Evolutionary conservation across 73 alveolate genomes (phyloP).

Genomic region (Paramecium sonneborni): DNA sequence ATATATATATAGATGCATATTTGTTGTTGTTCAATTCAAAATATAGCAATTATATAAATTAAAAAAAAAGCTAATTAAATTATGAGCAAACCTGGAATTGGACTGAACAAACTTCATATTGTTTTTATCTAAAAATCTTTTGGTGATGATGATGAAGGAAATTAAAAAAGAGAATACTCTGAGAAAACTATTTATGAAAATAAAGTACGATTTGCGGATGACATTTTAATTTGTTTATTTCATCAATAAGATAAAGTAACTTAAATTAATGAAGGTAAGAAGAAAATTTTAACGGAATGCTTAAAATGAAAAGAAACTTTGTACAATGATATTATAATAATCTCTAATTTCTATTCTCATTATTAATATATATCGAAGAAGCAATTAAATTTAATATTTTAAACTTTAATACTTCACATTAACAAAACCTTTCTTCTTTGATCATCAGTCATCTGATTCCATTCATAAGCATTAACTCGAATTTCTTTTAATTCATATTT

Average conservation of each 20-base stretch:
- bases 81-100: not conserved
- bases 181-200: not conserved
- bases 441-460: not conserved
- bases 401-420: slow-evolving; percentile 18
- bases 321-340: not conserved
- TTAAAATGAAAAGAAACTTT: not conserved
- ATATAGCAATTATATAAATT: not conserved
- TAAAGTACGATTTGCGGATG: not conserved
- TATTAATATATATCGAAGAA: not conserved
- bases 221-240: not conserved
- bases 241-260: not conserved
- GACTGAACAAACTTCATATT: not conserved
- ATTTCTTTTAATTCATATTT: not conserved
- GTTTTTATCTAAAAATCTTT: not conserved
- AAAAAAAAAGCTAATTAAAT: not conserved
- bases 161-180: not conserved
- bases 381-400: not conserved
- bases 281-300: not conserved
- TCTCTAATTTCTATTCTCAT: not conserved
- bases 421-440: not conserved
- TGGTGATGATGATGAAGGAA: not conserved
- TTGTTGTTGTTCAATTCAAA: not conserved
- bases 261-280: not conserved
- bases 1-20: no score
- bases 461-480: not conserved